Conservation (phyloP, 768 basidiomycete species). For the Russula lepida region DNA sequence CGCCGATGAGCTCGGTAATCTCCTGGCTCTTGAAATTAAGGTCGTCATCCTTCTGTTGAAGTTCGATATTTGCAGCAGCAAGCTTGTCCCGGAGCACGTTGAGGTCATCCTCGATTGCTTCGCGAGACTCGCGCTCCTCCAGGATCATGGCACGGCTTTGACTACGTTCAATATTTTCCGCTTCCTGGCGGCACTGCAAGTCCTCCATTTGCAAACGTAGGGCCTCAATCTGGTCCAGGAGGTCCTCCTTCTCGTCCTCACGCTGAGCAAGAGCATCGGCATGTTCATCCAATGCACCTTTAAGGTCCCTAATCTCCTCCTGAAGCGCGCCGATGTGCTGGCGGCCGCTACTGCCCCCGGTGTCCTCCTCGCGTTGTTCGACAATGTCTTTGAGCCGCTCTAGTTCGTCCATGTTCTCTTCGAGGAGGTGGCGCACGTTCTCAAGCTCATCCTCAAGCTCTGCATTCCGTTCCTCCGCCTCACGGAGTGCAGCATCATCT, state of each 20-base stretch:
- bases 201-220: constrained; percentile 62
- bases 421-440: constrained; percentile 54
- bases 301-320: constrained; percentile 55
- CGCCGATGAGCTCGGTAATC: constrained; percentile 67
- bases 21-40: constrained; percentile 70
- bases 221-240: constrained; percentile 56
- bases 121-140: constrained; percentile 66
- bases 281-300: constrained; percentile 48
- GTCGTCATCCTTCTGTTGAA: constrained; percentile 84
- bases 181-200: constrained; percentile 49
- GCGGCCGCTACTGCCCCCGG: constrained; percentile 35
- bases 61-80: constrained; percentile 71
- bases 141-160: constrained; percentile 62
- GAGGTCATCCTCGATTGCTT: constrained; percentile 71
- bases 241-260: constrained; percentile 67
- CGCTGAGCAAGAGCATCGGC: constrained; percentile 44
- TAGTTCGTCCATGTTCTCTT: constrained; percentile 81
- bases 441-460: constrained; percentile 71
- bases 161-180: constrained; percentile 59
- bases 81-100: constrained; percentile 68
- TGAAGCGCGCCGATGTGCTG: constrained; percentile 50
- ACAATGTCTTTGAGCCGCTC: constrained; percentile 63
- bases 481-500: constrained; percentile 46
- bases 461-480: constrained; percentile 50
- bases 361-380: constrained; percentile 37